Evolutionary conservation across 306 rosid species (phyloP).

Genomic region (Prinsepia uniflora): DNA sequence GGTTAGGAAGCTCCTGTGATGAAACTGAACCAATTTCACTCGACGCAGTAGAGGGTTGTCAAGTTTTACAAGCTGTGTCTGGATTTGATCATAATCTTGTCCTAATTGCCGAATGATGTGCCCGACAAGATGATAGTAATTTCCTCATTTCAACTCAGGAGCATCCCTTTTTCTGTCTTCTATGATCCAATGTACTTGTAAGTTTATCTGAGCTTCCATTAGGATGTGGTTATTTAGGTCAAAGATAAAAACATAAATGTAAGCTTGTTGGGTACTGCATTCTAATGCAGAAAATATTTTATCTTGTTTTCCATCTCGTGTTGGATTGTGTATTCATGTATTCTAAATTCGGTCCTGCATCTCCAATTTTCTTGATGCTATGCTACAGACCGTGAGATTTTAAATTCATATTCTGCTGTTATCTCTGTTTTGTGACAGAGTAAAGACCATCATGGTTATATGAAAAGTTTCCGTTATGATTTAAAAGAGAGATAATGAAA

Average conservation of each 20-base stretch:
- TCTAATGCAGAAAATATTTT: neutral
- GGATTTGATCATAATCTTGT: slow-evolving; percentile 87
- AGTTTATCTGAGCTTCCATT: neutral
- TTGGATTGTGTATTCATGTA: neutral
- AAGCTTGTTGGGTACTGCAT: neutral
- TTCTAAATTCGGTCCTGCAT: neutral
- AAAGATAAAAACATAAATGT: neutral
- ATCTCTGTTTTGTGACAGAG: neutral
- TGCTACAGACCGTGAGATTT: neutral
- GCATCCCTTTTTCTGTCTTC: neutral
- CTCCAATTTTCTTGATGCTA: neutral
- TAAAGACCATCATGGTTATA: neutral
- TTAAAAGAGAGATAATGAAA: slow-evolving; percentile 1
- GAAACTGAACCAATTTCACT: slow-evolving; percentile 65
- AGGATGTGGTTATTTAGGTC: neutral
- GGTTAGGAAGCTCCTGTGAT: slow-evolving; percentile 65
- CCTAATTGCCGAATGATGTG: slow-evolving; percentile 54
- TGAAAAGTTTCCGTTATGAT: neutral
- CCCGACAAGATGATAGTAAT: slow-evolving; percentile 1
- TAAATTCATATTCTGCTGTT: neutral
- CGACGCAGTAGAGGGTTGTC: slow-evolving; percentile 55
- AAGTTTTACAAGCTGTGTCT: slow-evolving; percentile 69
- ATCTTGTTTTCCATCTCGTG: neutral
- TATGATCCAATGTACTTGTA: neutral
- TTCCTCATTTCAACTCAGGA: neutral